Evolutionary conservation across 352 stramenopile species (phyloP).

Genomic region (Phytophthora kernoviae): DNA sequence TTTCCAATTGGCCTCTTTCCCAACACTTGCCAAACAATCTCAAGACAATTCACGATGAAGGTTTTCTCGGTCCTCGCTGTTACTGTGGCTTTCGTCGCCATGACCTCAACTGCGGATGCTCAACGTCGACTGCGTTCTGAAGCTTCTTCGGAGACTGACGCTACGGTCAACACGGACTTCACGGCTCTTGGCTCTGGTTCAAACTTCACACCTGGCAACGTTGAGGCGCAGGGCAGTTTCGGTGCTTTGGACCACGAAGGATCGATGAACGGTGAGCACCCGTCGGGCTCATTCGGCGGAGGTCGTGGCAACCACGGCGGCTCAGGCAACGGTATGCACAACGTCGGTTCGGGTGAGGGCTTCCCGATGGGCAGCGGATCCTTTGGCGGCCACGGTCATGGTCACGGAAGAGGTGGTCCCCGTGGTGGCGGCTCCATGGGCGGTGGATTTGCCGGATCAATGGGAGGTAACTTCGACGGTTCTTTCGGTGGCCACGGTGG

Average conservation of each 20-base stretch:
- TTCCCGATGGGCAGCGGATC: conserved; percentile 13
- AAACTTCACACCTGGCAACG: conserved; percentile 20
- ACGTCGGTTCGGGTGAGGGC: conserved; percentile 23
- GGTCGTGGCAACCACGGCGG: conserved; percentile 7
- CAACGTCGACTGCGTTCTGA: conserved; percentile 30
- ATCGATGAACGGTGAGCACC: conserved; percentile 8
- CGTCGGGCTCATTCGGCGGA: neutral
- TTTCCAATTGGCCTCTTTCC: conserved; percentile 16
- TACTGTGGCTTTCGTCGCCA: conserved; percentile 5
- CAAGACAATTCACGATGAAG: conserved; percentile 13
- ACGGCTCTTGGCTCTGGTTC: conserved; percentile 15
- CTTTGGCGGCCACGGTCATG: conserved; percentile 10
- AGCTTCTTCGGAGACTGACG: conserved; percentile 15
- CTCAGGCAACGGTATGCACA: conserved; percentile 22
- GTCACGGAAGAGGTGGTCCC: conserved; percentile 1
- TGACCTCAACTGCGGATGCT: conserved; percentile 16
- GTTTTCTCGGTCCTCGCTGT: conserved; percentile 15
- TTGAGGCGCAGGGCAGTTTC: conserved; percentile 15
- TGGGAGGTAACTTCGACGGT: conserved; percentile 8
- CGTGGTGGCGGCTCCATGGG: conserved; percentile 2
- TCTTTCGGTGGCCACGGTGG: conserved; percentile 10
- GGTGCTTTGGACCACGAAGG: conserved; percentile 14
- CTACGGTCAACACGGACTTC: conserved; percentile 22
- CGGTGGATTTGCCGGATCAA: neutral
- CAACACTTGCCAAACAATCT: conserved; percentile 4